Evolutionary conservation across 306 rosid species (phyloP).

Genomic region (Cotoneaster glaucophyllus): DNA sequence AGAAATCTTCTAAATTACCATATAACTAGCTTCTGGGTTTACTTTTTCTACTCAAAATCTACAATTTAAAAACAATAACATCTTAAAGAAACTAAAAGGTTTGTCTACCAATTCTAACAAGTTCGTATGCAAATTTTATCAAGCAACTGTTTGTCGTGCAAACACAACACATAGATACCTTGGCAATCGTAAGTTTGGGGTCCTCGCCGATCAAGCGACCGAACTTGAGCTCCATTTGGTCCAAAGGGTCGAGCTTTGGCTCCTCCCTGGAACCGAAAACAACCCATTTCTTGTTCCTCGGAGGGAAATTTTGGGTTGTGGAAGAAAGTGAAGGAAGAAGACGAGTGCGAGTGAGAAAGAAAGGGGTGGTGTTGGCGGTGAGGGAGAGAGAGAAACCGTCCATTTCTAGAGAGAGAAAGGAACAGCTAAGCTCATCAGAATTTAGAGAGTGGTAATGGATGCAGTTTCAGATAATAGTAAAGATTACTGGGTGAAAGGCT

Average conservation of each 20-base stretch:
- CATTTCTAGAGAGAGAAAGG: conserved; percentile 33
- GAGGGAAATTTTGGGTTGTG: conserved; percentile 20
- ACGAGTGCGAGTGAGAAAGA: conserved; percentile 23
- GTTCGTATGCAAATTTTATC: background rate
- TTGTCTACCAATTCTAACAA: background rate
- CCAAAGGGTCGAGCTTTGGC: conserved; percentile 51
- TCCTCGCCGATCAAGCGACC: conserved; percentile 91
- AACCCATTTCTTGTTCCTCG: conserved; percentile 25
- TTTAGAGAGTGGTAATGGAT: background rate
- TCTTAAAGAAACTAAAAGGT: background rate
- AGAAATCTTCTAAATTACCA: conserved; percentile 73
- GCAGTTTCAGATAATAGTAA: background rate
- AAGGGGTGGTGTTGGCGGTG: conserved; percentile 14
- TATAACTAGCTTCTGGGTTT: conserved; percentile 63
- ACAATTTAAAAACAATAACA: conserved; percentile 14
- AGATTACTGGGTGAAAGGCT: background rate
- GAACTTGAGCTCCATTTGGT: conserved; percentile 86
- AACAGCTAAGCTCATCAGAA: conserved; percentile 16
- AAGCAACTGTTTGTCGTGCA: background rate
- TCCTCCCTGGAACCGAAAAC: conserved; percentile 53
- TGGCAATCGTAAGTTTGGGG: conserved; percentile 86
- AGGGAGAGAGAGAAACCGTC: conserved; percentile 46
- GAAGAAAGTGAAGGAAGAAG: conserved; percentile 31
- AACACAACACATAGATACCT: conserved; percentile 34
- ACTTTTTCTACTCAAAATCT: conserved; percentile 80